These are phyloP conservation scores for Sungouiella thailandica DNA, from an alignment of 805 yeast species.

Conservation along the genomic window DNA sequence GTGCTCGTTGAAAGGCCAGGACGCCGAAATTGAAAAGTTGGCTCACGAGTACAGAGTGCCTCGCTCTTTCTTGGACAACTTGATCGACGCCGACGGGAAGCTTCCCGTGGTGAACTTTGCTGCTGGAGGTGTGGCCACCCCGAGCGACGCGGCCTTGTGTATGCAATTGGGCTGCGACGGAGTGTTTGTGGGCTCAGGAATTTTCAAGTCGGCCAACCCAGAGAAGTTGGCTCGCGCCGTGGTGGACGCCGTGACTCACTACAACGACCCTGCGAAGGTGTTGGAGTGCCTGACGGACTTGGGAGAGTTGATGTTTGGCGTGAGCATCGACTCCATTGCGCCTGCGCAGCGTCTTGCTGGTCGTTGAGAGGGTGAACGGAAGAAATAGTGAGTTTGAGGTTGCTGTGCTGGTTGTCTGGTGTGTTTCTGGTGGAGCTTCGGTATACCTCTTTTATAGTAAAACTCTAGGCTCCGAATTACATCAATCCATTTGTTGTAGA, in stretches of 20 bases:
- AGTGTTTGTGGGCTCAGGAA: conserved; percentile 74
- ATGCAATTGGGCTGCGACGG: conserved; percentile 82
- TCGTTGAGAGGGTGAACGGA: conserved; percentile 2
- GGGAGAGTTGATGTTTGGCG: conserved; percentile 76
- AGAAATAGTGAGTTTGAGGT: too few relatives aligned
- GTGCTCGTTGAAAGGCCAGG: conserved; percentile 28
- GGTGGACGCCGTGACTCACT: conserved; percentile 73
- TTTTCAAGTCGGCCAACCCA: conserved; percentile 70
- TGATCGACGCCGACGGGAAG: conserved; percentile 50
- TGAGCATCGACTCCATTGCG: conserved; percentile 40
- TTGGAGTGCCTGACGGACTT: conserved; percentile 64
- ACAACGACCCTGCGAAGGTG: conserved; percentile 52
- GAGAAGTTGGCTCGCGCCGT: conserved; percentile 71
- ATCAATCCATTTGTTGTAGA: too few relatives aligned
- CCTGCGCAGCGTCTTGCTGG: conserved; percentile 12
- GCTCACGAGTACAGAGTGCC: conserved; percentile 62
- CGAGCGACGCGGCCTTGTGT: conserved; percentile 80
- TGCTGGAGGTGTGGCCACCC: conserved; percentile 87
- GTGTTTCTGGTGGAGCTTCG: too few relatives aligned
- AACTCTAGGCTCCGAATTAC: too few relatives aligned
- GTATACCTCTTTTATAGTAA: too few relatives aligned
- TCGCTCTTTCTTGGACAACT: conserved; percentile 43
- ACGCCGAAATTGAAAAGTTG: conserved; percentile 38
- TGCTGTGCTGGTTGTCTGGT: too few relatives aligned
- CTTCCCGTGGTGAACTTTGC: conserved; percentile 83